These are phyloP conservation scores for Phytophthora tentaculata DNA, from an alignment of 352 stramenopile species.

Conservation along the genomic window DNA sequence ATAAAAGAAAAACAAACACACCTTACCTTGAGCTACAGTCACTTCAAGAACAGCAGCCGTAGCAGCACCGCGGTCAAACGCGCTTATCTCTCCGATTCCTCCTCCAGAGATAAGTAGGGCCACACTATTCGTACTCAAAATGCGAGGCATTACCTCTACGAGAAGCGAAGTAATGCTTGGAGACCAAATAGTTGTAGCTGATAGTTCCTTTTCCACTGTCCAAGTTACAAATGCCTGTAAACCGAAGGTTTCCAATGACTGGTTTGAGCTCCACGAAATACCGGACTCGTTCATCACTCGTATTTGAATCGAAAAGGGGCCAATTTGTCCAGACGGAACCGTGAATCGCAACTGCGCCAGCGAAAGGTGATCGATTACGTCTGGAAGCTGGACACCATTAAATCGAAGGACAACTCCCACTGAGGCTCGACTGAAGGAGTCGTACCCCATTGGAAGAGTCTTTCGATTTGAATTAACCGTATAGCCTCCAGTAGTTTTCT, in stretches of 20 bases:
- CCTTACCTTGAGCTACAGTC: slow-evolving; percentile 45
- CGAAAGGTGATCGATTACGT: slow-evolving; percentile 34
- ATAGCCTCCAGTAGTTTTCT: slow-evolving; percentile 17
- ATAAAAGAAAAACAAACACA: not conserved
- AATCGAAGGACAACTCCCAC: slow-evolving; percentile 30
- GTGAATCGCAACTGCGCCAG: slow-evolving; percentile 41
- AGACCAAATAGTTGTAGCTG: slow-evolving; percentile 35
- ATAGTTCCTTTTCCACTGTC: slow-evolving; percentile 30
- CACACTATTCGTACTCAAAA: slow-evolving; percentile 6
- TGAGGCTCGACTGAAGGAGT: slow-evolving; percentile 11
- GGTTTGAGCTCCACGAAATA: slow-evolving; percentile 16
- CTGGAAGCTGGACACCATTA: slow-evolving; percentile 32
- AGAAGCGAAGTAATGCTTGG: slow-evolving; percentile 40
- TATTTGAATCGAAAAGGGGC: slow-evolving; percentile 51
- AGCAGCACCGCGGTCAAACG: slow-evolving; percentile 40
- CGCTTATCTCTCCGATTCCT: slow-evolving; percentile 53
- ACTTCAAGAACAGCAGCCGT: slow-evolving; percentile 46
- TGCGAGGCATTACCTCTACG: slow-evolving; percentile 1
- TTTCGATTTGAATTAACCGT: slow-evolving; percentile 7
- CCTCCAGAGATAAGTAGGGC: slow-evolving; percentile 49
- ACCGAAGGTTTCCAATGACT: slow-evolving; percentile 29
- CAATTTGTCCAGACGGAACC: slow-evolving; percentile 48
- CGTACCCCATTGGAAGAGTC: slow-evolving; percentile 30
- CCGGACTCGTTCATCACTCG: slow-evolving; percentile 29
- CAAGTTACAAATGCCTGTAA: slow-evolving; percentile 38